These are phyloP conservation scores for Arachnomyces sp. DNA, from an alignment of 2,329 filamentous ascomycete genomes.

Conservation along the genomic window DNA sequence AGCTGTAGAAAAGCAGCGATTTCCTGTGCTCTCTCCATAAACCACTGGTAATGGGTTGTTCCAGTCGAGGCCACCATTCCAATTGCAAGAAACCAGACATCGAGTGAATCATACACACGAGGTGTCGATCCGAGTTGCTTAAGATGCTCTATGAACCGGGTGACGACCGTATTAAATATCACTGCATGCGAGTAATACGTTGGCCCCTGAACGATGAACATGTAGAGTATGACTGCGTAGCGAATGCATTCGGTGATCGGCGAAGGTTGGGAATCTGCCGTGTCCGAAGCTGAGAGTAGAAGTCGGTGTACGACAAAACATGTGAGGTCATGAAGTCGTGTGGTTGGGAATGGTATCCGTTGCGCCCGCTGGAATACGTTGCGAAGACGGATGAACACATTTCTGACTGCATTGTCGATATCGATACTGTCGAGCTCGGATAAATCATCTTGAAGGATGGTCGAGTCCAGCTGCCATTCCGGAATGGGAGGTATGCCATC, in stretches of 20 bases:
- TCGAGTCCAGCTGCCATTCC: conserved; percentile 40
- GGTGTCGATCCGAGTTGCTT: conserved; percentile 10
- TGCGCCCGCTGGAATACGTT: conserved; percentile 34
- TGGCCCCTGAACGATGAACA: conserved; percentile 48
- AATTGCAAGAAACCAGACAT: conserved; percentile 38
- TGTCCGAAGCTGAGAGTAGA: too few relatives aligned
- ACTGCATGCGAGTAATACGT: conserved; percentile 49
- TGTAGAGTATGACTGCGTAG: conserved; percentile 42
- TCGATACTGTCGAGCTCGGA: conserved; percentile 16
- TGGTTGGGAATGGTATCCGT: conserved; percentile 25
- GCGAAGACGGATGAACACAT: conserved; percentile 39
- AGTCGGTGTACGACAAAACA: conserved; percentile 49
- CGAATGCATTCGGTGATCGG: conserved; percentile 40
- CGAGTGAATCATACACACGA: conserved; percentile 18
- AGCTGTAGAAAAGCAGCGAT: too few relatives aligned
- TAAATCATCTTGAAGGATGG: conserved; percentile 7
- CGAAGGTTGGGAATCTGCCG: conserved; percentile 5
- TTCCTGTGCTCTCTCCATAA: too few relatives aligned
- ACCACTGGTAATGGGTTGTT: too few relatives aligned
- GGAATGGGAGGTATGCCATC: conserved; percentile 43
- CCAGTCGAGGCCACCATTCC: conserved; percentile 38
- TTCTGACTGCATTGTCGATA: conserved; percentile 28
- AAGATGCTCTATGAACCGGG: conserved; percentile 27
- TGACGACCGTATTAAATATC: conserved; percentile 30
- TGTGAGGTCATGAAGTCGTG: conserved; percentile 48